Evolutionary conservation across 78 protist genomes (phyloP).

Genomic region (Cyanophora paradoxa): DNA sequence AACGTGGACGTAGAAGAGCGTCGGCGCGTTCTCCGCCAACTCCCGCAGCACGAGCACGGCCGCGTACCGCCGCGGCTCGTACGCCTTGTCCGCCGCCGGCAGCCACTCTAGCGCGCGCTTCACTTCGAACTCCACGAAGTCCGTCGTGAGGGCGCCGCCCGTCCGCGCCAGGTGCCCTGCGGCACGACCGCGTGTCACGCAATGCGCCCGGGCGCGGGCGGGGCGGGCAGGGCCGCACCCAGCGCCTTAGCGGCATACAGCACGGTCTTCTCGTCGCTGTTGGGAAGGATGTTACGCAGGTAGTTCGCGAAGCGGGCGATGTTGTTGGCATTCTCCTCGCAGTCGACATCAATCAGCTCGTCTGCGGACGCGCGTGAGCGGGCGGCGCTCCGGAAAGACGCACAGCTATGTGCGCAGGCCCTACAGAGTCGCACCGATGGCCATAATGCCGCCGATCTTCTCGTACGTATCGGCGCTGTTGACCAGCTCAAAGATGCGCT

Average conservation of each 20-base stretch:
- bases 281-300: slow-evolving; percentile 28
- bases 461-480: slow-evolving; percentile 4
- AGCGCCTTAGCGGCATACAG: slow-evolving; percentile 23
- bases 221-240: neutral
- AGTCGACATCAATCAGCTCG: slow-evolving; percentile 44
- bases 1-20: slow-evolving; percentile 47
- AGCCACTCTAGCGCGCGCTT: slow-evolving; percentile 56
- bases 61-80: slow-evolving; percentile 31
- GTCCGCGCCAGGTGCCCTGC: slow-evolving; percentile 29
- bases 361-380: slow-evolving; percentile 2
- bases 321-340: slow-evolving; percentile 34
- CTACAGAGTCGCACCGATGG: neutral
- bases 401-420: neutral
- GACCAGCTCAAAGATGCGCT: slow-evolving; percentile 24
- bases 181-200: neutral
- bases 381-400: neutral
- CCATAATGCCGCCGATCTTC: slow-evolving; percentile 13
- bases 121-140: slow-evolving; percentile 53
- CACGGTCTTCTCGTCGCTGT: slow-evolving; percentile 13
- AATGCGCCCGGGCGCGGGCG: no score
- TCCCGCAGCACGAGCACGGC: slow-evolving; percentile 34
- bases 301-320: slow-evolving; percentile 38
- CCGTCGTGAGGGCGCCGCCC: slow-evolving; percentile 39
- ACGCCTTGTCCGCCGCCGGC: slow-evolving; percentile 18
- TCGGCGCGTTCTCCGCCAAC: slow-evolving; percentile 45